Evolutionary conservation across 768 basidiomycete genomes (phyloP).

Genomic region (Termitomyces eurrhizus): DNA sequence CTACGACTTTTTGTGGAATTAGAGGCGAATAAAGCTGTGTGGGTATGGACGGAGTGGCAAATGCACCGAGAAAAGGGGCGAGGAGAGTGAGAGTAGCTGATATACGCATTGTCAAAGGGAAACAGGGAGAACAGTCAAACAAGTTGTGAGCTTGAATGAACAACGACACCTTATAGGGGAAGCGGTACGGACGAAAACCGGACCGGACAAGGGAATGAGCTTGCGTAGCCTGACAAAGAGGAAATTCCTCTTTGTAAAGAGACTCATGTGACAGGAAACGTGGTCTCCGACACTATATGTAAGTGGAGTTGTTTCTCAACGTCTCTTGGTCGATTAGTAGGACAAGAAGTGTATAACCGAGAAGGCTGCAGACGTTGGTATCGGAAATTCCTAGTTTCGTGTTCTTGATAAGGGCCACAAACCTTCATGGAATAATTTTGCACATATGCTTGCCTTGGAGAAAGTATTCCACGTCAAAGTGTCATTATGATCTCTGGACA

Average conservation of each 20-base stretch:
- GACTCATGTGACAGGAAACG: conserved; percentile 10
- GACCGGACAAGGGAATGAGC: conserved; percentile 15
- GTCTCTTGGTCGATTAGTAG: neutral
- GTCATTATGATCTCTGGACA: neutral
- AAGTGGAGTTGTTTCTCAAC: neutral
- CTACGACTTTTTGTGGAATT: conserved; percentile 54
- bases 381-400: neutral
- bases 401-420: neutral
- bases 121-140: neutral
- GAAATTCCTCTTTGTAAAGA: conserved; percentile 10
- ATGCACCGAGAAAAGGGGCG: conserved; percentile 13
- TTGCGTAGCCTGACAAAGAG: neutral
- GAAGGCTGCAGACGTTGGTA: too few species aligned
- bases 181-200: conserved; percentile 7
- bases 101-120: conserved; percentile 1
- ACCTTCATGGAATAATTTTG: neutral
- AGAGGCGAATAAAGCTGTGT: conserved; percentile 56
- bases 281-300: neutral
- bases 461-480: neutral
- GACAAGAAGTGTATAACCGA: neutral
- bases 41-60: conserved; percentile 27
- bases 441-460: too few species aligned
- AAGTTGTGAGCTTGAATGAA: neutral
- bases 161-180: neutral
- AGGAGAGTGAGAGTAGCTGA: conserved; percentile 13